Evolutionary conservation across 805 yeast species (phyloP).

Genomic region (Saturnispora ahearnii): DNA sequence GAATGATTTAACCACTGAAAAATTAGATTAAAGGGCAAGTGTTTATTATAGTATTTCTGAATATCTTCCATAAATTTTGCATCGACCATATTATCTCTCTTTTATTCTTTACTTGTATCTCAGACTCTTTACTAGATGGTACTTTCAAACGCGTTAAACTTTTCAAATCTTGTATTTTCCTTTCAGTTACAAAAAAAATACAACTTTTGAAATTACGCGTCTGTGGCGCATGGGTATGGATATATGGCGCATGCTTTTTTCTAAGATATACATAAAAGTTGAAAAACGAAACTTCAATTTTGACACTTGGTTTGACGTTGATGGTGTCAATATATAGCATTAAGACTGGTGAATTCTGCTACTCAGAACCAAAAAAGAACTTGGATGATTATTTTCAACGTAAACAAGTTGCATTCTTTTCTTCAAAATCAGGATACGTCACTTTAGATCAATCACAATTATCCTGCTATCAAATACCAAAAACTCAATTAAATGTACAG

Average conservation of each 20-base stretch:
- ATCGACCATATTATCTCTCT: background rate
- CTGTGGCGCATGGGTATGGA: background rate
- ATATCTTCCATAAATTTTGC: slow-evolving; percentile 41
- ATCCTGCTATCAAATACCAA: background rate
- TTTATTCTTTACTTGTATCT: background rate
- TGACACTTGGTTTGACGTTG: background rate
- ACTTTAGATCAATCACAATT: slow-evolving; percentile 5
- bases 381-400: background rate
- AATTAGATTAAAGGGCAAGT: slow-evolving; percentile 70
- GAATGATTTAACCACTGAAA: slow-evolving; percentile 89
- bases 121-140: background rate
- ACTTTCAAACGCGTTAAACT: background rate
- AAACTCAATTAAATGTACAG: slow-evolving; percentile 6
- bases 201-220: background rate
- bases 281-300: background rate
- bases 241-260: background rate
- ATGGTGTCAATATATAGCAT: background rate
- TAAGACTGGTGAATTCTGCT: background rate
- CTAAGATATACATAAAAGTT: background rate
- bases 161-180: too few relatives aligned
- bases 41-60: slow-evolving; percentile 57
- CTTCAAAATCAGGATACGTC: slow-evolving; percentile 3
- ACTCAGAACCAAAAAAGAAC: background rate
- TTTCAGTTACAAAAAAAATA: background rate
- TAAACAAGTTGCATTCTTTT: slow-evolving; percentile 7